A percentile compares a stretch with the other conserved stretches of the same genome.
These are phyloP conservation scores for Cryptococcus sp. DNA, from an alignment of 1,284 basidiomycete genomes.

Conservation along the genomic window DNA sequence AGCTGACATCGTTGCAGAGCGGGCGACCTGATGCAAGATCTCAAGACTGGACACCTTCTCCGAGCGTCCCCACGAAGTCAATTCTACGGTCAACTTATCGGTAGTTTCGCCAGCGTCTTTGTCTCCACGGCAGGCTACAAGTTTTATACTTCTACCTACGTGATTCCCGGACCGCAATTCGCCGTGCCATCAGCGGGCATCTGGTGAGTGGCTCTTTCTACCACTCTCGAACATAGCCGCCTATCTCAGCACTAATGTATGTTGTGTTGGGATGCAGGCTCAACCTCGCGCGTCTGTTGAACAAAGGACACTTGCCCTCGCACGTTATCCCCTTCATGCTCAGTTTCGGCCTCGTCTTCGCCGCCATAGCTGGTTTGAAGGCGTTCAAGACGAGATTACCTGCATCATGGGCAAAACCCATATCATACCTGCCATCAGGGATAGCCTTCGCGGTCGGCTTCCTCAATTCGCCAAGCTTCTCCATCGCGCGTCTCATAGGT, in stretches of 20 bases:
- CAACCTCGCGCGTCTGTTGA: slow-evolving; percentile 82
- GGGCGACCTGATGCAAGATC: slow-evolving; percentile 96
- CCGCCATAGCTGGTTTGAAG: slow-evolving; percentile 68
- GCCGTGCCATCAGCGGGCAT: slow-evolving; percentile 88
- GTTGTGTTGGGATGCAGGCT: slow-evolving; percentile 63
- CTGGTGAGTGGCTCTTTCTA: slow-evolving; percentile 49
- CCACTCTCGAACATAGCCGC: background rate
- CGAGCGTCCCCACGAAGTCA: slow-evolving; percentile 83
- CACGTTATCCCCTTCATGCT: slow-evolving; percentile 80
- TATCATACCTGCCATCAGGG: slow-evolving; percentile 81
- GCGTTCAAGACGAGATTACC: slow-evolving; percentile 57
- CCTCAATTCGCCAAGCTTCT: slow-evolving; percentile 93
- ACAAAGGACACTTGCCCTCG: slow-evolving; percentile 75
- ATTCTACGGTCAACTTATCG: slow-evolving; percentile 85
- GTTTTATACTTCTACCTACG: slow-evolving; percentile 83
- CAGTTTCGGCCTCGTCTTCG: slow-evolving; percentile 71
- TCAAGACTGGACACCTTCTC: slow-evolving; percentile 91
- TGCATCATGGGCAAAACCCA: slow-evolving; percentile 56
- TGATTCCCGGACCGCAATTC: slow-evolving; percentile 76
- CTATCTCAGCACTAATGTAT: background rate
- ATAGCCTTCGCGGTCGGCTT: slow-evolving; percentile 79
- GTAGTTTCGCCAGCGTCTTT: slow-evolving; percentile 80
- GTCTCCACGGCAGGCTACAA: slow-evolving; percentile 85
- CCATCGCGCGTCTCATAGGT: slow-evolving; percentile 85
- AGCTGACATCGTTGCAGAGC: slow-evolving; percentile 60